Percentiles rank a stretch among this genome's conserved stretches.
These are phyloP conservation scores for Kluyveromyces aestuarii DNA, from an alignment of 805 yeast genomes.

Conservation along the genomic window DNA sequence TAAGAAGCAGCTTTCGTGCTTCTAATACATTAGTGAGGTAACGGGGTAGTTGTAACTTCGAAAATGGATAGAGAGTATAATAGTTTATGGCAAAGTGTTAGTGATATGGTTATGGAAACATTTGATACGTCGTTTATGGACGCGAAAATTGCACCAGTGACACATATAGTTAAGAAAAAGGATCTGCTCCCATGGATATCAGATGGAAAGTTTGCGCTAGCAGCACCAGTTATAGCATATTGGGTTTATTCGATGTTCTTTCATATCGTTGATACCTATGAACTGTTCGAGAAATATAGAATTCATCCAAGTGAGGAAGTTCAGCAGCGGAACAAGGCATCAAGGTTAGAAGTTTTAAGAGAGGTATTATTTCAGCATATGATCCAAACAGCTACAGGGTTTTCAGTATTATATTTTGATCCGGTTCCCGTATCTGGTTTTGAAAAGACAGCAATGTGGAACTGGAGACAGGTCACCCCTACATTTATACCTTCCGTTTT, in stretches of 20 bases:
- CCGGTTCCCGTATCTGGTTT: slow-evolving; percentile 42
- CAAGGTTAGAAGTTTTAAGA: slow-evolving; percentile 55
- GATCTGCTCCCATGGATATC: slow-evolving; percentile 50
- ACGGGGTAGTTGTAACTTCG: background rate
- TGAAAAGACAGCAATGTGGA: slow-evolving; percentile 41
- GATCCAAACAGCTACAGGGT: slow-evolving; percentile 71
- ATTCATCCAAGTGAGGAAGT: slow-evolving; percentile 92
- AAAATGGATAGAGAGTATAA: background rate
- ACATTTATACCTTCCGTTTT: slow-evolving; percentile 38
- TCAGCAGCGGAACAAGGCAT: slow-evolving; percentile 61
- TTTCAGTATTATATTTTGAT: slow-evolving; percentile 46
- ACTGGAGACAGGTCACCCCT: slow-evolving; percentile 26
- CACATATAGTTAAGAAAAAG: slow-evolving; percentile 25
- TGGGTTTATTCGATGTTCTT: slow-evolving; percentile 73
- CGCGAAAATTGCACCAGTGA: slow-evolving; percentile 24
- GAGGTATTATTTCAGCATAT: slow-evolving; percentile 83
- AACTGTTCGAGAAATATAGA: slow-evolving; percentile 73
- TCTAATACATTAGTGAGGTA: too few relatives aligned
- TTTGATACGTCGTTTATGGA: slow-evolving; percentile 12
- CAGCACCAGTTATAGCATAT: slow-evolving; percentile 72
- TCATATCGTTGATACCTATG: slow-evolving; percentile 63
- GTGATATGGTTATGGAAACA: background rate
- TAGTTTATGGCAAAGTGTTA: background rate
- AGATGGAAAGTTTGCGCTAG: slow-evolving; percentile 64
- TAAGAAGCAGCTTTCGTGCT: too few relatives aligned